phyloP scores from a whole-genome alignment of 345 rosid species.

The Gossypium thurberi region DNA sequence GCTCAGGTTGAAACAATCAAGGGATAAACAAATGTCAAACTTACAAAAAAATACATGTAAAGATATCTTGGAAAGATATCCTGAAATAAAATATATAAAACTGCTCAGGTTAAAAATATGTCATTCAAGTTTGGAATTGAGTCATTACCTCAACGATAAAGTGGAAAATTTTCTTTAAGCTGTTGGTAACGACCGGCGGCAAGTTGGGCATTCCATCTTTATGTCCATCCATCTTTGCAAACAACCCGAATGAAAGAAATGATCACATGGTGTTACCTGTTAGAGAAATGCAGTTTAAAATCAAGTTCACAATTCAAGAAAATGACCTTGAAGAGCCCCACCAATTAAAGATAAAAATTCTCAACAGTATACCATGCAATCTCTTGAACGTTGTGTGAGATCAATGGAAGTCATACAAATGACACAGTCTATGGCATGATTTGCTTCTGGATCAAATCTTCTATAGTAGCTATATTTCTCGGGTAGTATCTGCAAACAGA shows the following conservation, averaged over 20 bases:
- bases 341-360: constrained; percentile 2
- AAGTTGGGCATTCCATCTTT: constrained; percentile 99
- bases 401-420: constrained; percentile 94
- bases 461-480: constrained; percentile 90
- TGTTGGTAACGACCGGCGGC: constrained; percentile 89
- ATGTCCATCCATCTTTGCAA: constrained; percentile 99
- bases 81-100: too few species aligned
- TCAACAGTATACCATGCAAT: constrained; percentile 64
- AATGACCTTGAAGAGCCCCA: background rate
- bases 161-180: constrained; percentile 37
- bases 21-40: background rate
- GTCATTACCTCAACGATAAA: constrained; percentile 31
- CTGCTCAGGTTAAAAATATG: background rate
- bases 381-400: constrained; percentile 48
- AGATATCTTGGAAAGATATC: background rate
- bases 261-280: constrained; percentile 96
- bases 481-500: constrained; percentile 62
- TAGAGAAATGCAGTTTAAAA: constrained; percentile 10
- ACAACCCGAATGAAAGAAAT: constrained; percentile 90
- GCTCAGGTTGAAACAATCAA: background rate
- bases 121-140: constrained; percentile 2
- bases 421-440: constrained; percentile 67
- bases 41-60: too few species aligned
- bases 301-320: background rate
- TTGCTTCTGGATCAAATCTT: constrained; percentile 47